These are phyloP conservation scores for Trichoderma cornu-damae DNA, from an alignment of 2,329 filamentous ascomycete species.

Conservation along the genomic window DNA sequence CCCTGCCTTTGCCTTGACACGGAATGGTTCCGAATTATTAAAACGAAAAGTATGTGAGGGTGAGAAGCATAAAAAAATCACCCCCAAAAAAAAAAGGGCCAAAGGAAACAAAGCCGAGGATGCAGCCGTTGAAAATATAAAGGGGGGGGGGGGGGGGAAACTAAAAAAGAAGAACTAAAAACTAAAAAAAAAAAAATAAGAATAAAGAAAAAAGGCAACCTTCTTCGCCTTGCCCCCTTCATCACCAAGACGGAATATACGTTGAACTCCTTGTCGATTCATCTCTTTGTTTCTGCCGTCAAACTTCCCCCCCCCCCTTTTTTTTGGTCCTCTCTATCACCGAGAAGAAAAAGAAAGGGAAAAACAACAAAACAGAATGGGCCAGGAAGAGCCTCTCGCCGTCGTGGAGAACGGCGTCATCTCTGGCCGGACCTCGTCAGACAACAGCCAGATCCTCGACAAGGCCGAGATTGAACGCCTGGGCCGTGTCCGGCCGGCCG, in stretches of 20 bases:
- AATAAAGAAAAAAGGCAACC: background rate
- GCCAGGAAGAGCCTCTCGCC: background rate
- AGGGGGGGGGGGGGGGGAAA: too few relatives aligned
- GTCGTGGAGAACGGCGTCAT: background rate
- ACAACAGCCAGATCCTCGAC: slow-evolving; percentile 14
- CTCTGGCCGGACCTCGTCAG: slow-evolving; percentile 3
- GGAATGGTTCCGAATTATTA: background rate
- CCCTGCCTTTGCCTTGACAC: background rate
- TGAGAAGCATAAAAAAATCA: background rate
- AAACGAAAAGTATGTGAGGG: background rate
- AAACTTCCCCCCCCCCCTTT: too few relatives aligned
- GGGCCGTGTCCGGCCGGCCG: slow-evolving; percentile 55
- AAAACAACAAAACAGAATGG: background rate
- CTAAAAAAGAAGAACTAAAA: background rate
- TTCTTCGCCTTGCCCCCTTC: background rate
- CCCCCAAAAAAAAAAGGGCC: background rate
- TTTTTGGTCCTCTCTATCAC: too few relatives aligned
- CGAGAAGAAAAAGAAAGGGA: background rate
- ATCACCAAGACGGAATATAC: background rate
- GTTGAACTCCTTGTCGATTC: too few relatives aligned
- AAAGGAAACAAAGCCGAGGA: background rate
- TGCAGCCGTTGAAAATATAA: background rate
- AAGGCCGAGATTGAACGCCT: slow-evolving; percentile 50
- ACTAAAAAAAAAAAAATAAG: background rate
- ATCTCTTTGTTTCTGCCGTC: too few relatives aligned